These are phyloP conservation scores for Microsporum ferrugineum DNA, from an alignment of 2,329 filamentous ascomycete genomes.

Conservation along the genomic window DNA sequence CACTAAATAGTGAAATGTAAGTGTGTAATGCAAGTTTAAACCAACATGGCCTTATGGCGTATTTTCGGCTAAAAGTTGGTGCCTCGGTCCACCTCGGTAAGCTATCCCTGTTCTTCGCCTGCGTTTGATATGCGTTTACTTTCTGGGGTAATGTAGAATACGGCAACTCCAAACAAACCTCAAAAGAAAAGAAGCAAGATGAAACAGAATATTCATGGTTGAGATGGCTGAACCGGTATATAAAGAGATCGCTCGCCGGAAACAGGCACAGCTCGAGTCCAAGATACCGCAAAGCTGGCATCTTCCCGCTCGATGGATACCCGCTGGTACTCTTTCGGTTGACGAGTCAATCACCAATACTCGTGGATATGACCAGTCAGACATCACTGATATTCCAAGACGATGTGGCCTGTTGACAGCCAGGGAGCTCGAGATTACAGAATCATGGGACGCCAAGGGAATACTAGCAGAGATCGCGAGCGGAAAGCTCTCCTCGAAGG, in stretches of 20 bases:
- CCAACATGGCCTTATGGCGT: background rate
- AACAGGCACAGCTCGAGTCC: constrained; percentile 29
- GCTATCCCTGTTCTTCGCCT: background rate
- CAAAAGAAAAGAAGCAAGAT: background rate
- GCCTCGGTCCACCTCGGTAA: background rate
- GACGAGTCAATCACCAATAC: constrained; percentile 27
- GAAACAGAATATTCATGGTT: background rate
- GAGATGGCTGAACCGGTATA: constrained; percentile 18
- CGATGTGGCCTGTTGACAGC: constrained; percentile 42
- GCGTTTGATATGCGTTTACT: background rate
- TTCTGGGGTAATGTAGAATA: background rate
- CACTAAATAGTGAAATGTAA: too few species aligned
- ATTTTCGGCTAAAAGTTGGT: background rate
- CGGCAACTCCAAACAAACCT: background rate
- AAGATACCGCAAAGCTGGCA: constrained; percentile 32
- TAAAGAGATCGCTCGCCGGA: constrained; percentile 26
- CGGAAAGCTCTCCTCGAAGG: constrained; percentile 28
- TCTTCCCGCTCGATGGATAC: constrained; percentile 24
- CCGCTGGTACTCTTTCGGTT: constrained; percentile 25
- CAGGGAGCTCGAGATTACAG: constrained; percentile 45
- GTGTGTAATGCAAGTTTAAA: too few species aligned
- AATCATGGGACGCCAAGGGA: constrained; percentile 37
- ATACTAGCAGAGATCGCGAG: constrained; percentile 27
- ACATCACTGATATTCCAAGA: constrained; percentile 41
- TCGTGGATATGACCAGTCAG: constrained; percentile 23